phyloP scores from a whole-genome alignment of 495 filamentous ascomycete species.

The Hypoxylon rickii region DNA sequence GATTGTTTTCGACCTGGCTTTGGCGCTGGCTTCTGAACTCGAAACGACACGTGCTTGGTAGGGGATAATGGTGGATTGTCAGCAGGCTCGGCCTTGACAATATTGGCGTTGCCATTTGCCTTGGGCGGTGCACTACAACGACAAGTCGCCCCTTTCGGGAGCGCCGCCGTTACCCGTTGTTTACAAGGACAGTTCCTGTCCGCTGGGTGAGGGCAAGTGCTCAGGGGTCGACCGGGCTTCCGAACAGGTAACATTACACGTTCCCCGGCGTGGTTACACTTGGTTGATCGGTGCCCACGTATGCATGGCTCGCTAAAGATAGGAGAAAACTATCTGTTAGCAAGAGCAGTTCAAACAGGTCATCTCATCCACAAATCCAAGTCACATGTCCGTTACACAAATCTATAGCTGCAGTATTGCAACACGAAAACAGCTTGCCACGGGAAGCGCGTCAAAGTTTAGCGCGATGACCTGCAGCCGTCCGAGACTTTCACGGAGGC shows the following conservation, averaged over 20 bases:
- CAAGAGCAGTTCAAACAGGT: slow-evolving; percentile 5
- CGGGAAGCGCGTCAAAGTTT: slow-evolving; percentile 14
- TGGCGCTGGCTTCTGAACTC: slow-evolving; percentile 47
- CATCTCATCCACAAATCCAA: background rate
- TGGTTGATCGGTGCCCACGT: slow-evolving; percentile 83
- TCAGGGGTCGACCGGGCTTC: slow-evolving; percentile 78
- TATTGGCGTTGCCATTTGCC: slow-evolving; percentile 9
- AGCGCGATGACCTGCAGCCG: slow-evolving; percentile 24
- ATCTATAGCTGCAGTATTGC: slow-evolving; percentile 2
- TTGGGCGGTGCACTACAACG: slow-evolving; percentile 43
- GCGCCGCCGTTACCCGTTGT: slow-evolving; percentile 53
- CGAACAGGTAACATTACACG: slow-evolving; percentile 78
- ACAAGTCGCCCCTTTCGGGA: slow-evolving; percentile 56
- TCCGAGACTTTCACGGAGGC: slow-evolving; percentile 13
- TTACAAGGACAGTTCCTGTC: slow-evolving; percentile 56
- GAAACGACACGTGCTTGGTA: slow-evolving; percentile 42
- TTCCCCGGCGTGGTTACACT: slow-evolving; percentile 74
- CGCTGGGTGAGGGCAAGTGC: slow-evolving; percentile 74
- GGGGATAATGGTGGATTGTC: slow-evolving; percentile 39
- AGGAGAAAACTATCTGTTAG: slow-evolving; percentile 25
- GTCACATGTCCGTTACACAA: slow-evolving; percentile 17
- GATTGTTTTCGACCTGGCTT: slow-evolving; percentile 48
- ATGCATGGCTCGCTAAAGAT: slow-evolving; percentile 75
- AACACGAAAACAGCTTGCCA: slow-evolving; percentile 12
- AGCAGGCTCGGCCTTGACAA: slow-evolving; percentile 37